Conservation (phyloP, 192 early-diverging fungal genomes). For the Podila epicladia region DNA sequence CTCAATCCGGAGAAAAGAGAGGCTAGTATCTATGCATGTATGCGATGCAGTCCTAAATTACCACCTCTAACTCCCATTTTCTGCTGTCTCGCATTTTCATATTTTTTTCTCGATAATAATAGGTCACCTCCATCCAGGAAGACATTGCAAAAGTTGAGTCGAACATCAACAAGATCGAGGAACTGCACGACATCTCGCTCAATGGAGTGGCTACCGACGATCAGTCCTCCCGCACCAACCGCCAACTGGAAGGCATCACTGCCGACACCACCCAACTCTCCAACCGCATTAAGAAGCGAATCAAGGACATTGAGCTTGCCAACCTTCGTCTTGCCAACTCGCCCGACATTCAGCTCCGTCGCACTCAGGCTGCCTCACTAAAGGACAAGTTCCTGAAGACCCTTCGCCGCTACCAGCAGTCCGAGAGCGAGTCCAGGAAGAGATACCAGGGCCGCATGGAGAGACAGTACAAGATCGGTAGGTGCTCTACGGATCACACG, state of each 20-base stretch:
- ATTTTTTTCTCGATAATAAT: not conserved
- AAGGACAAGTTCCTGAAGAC: constrained; percentile 71
- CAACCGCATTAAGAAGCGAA: constrained; percentile 57
- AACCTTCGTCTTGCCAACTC: constrained; percentile 26
- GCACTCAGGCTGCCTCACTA: constrained; percentile 56
- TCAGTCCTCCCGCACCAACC: constrained; percentile 16
- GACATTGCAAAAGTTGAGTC: constrained; percentile 35
- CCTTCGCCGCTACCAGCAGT: constrained; percentile 80
- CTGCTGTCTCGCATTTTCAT: not conserved
- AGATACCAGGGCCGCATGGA: constrained; percentile 88
- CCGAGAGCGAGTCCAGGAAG: constrained; percentile 82
- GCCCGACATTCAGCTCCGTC: constrained; percentile 34
- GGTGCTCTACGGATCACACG: not conserved
- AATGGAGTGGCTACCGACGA: constrained; percentile 48
- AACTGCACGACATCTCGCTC: constrained; percentile 49
- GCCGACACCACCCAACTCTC: constrained; percentile 45
- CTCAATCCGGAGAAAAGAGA: too few species aligned
- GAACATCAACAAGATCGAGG: constrained; percentile 49
- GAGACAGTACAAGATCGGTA: constrained; percentile 86
- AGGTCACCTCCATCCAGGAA: constrained; percentile 42
- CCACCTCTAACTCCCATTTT: not conserved
- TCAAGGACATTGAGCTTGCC: constrained; percentile 52
- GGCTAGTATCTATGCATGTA: not conserved
- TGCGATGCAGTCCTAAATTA: not conserved
- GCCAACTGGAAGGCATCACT: constrained; percentile 46